phyloP scores from a whole-genome alignment of 192 early-diverging fungal genomes.

The Umbelopsis vinacea region DNA sequence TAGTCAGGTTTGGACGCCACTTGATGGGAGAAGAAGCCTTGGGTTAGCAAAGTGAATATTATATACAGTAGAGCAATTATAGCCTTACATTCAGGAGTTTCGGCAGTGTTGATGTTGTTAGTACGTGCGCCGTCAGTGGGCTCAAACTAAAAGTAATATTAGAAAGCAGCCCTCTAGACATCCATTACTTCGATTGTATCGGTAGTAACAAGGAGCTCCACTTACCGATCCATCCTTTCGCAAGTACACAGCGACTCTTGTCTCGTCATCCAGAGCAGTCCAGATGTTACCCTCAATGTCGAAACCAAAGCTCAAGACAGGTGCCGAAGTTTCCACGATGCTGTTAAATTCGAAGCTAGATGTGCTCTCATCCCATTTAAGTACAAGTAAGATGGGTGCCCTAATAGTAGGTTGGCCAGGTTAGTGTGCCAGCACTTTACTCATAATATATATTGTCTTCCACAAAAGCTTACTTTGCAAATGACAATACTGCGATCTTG shows the following conservation, averaged over 20 bases:
- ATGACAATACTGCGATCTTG: conserved; percentile 24
- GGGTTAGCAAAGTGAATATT: background rate
- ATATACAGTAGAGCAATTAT: background rate
- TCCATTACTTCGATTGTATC: background rate
- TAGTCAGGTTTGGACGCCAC: conserved; percentile 27
- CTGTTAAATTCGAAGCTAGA: conserved; percentile 6
- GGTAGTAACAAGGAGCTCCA: background rate
- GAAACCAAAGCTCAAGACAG: conserved; percentile 23
- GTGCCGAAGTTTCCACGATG: conserved; percentile 16
- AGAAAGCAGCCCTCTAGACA: background rate
- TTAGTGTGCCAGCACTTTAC: background rate
- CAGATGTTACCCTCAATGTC: conserved; percentile 28
- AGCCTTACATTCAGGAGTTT: background rate
- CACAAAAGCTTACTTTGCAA: conserved; percentile 32
- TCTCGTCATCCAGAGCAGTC: conserved; percentile 19
- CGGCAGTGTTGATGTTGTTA: background rate
- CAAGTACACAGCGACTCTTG: background rate
- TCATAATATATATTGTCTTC: too few relatives aligned
- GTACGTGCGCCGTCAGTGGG: background rate
- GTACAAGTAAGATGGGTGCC: conserved; percentile 22
- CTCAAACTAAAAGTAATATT: background rate
- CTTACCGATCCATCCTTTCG: conserved; percentile 9
- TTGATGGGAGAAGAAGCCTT: background rate
- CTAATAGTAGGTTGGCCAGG: background rate
- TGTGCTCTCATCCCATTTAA: conserved; percentile 22